Conservation (phyloP, 1,139 yeast genomes). For the Scheffersomyces segobiensis region DNA sequence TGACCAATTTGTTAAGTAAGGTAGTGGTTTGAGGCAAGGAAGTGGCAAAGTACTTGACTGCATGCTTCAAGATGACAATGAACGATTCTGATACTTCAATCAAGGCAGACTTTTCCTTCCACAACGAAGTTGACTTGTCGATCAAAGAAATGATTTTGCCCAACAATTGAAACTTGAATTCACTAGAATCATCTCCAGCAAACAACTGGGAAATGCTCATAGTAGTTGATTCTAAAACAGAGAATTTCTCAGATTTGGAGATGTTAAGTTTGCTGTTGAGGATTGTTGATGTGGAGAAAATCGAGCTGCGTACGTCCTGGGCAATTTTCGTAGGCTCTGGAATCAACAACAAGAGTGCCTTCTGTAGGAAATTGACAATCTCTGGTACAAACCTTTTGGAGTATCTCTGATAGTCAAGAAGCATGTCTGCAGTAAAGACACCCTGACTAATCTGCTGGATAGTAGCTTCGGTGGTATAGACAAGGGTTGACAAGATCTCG, state of each 20-base stretch:
- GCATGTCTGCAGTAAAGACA: conserved; percentile 61
- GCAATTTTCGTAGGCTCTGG: conserved; percentile 40
- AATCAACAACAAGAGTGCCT: conserved; percentile 45
- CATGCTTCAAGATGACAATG: conserved; percentile 34
- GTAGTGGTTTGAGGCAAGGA: conserved; percentile 25
- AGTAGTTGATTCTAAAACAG: conserved; percentile 1
- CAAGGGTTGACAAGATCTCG: conserved; percentile 51
- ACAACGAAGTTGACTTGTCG: conserved; percentile 38
- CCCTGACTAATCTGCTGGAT: conserved; percentile 46
- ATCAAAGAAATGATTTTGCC: conserved; percentile 25
- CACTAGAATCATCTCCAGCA: conserved; percentile 9
- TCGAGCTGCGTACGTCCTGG: conserved; percentile 14
- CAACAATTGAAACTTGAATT: conserved; percentile 32
- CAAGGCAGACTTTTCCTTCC: conserved; percentile 68
- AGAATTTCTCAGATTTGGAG: conserved; percentile 15
- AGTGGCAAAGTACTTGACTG: conserved; percentile 35
- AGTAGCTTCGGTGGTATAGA: conserved; percentile 44
- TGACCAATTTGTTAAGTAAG: conserved; percentile 51
- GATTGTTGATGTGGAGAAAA: conserved; percentile 9
- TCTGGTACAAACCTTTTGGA: conserved; percentile 87
- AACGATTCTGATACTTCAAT: conserved; percentile 55
- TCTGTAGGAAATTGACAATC: conserved; percentile 58
- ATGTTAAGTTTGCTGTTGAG: conserved; percentile 17
- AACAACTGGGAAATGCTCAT: conserved; percentile 22
- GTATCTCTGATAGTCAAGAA: conserved; percentile 71